Evolutionary conservation across 768 basidiomycete species (phyloP).

Genomic region (Punctularia strigosozonata): DNA sequence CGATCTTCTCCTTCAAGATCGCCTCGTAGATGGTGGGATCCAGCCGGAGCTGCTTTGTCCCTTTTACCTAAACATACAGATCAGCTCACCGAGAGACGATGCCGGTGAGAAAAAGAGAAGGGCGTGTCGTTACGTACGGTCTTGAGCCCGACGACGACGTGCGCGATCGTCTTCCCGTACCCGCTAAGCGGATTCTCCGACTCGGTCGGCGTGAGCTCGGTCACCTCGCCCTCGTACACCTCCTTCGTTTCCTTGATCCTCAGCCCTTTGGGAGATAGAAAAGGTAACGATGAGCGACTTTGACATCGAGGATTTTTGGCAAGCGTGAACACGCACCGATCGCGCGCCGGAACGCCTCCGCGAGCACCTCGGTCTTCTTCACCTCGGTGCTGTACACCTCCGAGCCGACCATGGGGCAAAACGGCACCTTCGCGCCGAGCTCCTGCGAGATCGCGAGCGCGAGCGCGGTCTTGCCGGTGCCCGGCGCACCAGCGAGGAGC

Average conservation of each 20-base stretch:
- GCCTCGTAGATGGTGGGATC: conserved; percentile 96
- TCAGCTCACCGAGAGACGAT: too few species aligned
- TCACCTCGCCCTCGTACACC: conserved; percentile 97
- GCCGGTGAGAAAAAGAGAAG: background rate
- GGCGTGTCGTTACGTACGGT: conserved; percentile 54
- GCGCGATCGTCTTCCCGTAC: conserved; percentile 98
- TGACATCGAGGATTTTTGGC: background rate
- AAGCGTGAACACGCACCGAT: conserved; percentile 57
- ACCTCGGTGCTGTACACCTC: conserved; percentile 97
- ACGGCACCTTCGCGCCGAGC: conserved; percentile 88
- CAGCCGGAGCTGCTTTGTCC: conserved; percentile 86
- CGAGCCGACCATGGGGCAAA: conserved; percentile 97
- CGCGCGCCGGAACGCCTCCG: conserved; percentile 88
- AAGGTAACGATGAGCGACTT: background rate
- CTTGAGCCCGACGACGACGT: conserved; percentile 92
- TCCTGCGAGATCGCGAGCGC: conserved; percentile 95
- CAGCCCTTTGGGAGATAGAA: conserved; percentile 42
- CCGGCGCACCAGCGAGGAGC: conserved; percentile 88
- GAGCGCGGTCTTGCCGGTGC: conserved; percentile 96
- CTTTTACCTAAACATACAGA: too few species aligned
- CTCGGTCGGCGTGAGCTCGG: conserved; percentile 92
- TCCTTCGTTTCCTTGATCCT: conserved; percentile 99
- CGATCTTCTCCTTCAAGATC: conserved; percentile 93
- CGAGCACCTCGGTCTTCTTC: conserved; percentile 97
- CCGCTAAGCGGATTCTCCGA: conserved; percentile 95